Evolutionary conservation across 176 grass and related monocot species (phyloP), one percentile per base, ranked within the genome.

Genomic region (Avena eriantha): DNA sequence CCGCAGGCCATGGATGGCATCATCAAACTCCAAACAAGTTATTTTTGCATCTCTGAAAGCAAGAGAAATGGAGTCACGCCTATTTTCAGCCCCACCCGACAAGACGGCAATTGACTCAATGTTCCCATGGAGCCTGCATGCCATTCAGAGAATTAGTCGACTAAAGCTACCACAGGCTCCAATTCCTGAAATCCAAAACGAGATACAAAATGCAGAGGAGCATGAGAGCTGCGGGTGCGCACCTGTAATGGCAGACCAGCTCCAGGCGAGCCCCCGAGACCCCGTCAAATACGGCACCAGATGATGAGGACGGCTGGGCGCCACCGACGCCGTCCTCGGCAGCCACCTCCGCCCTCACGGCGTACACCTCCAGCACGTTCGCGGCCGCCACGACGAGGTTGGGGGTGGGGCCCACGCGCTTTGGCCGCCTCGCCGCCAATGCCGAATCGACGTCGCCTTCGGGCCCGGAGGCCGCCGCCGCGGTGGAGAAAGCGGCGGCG

Each of bases 1-100:
- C 31, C 78, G 88, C 69, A 98, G 76, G 45, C 88, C 92, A 86
- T 92, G 78, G 47, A 45, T 80, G 80, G 93, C 87, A 12, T 98
- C 93, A 33, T 98, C 96, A 22, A 95, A 98, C 33, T 98, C 96
- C 80, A 98, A 21, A 59, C 88, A 84, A 21, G 86, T 70, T 87
- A 98, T 90, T 85, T 98, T 98, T 7, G 96, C 92, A 88, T 98
- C 96, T 77, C 80, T 84, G 86, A 96, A 98, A 8, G 86, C 87
- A 29, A 98, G 69, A 0, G 83, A 83, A 15, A 96, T 80, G 1
- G 96, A 88, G 56, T 89, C 96, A 85, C 92, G 88, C 80, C 86
- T 96, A 48, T 90, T 92, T 31, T 94, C 93, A 16, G 80, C 70
- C 77, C 93, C 92, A 79, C 80, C 80, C 6, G 92, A 98, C 78